Base-by-base conservation (phyloP, 2,329 filamentous ascomycete species). In the Hypoxylon sp. region DNA sequence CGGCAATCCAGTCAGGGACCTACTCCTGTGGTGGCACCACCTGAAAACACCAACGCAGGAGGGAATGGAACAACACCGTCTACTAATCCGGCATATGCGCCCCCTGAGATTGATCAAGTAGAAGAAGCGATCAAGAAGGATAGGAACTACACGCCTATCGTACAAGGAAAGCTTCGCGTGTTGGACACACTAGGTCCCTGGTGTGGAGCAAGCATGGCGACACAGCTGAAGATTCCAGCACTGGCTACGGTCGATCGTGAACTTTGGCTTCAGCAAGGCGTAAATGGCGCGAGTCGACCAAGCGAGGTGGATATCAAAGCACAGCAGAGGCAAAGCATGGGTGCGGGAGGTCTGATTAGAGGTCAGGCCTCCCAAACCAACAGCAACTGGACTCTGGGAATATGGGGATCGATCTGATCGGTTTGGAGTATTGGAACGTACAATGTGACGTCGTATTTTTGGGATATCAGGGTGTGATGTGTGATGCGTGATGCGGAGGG, bases 241-340 rank as follows among this genome's bases (percentile, higher is more conserved):
- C 78, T 90, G 42, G 86, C 87, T 2, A 81, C 86, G 20, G 75
- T 92, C 13, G 89, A 91, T 56, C 77, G 86, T 17, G 89, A 93
- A 5, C 75, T 82, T 23, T 93, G 89, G 78, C 67, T 86, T 34
- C 83, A 84, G 60, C 80, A 90, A 57, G 89, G 89, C 1, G 72
- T 81, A 15, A 73, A 74, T 12, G 87, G 87, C 2, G 86, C 87
- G 1, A 81, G 76, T 12, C 78, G 78, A 34, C 77, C 83, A 1
- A 76, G 70, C 32, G 86, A 89, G 9, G 75, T 87, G 3, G 82
- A 85, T 52, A 63, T 78, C 30, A 82, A 81, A 69, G 72, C 75
- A 11, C 55, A 55, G 43, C 81, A 85, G 57, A 77, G 86, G 50
- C 84, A 88, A 67, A 88, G 86, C 63, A 77, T 88, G 74, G 84